Conservation (phyloP, 352 stramenopile species). For the Phytopythium vexans region DNA sequence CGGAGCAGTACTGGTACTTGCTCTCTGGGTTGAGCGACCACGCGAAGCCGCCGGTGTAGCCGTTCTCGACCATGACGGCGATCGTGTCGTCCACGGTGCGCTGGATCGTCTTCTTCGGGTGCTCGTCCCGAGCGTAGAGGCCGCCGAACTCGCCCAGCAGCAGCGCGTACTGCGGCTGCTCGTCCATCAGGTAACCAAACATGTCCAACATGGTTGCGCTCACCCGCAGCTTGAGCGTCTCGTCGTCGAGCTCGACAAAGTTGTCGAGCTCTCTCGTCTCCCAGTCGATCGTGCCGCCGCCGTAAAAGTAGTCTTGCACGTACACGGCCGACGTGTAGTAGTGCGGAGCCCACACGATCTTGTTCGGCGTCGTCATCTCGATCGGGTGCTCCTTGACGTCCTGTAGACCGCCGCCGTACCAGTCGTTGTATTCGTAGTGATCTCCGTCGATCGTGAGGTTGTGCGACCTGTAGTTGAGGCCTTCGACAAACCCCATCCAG, state of each 20-base stretch:
- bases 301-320: constrained; percentile 29
- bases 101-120: constrained; percentile 58
- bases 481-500: constrained; percentile 35
- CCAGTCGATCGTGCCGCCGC: constrained; percentile 10
- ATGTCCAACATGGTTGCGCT: constrained; percentile 31
- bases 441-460: constrained; percentile 23
- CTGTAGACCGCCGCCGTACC: constrained; percentile 37
- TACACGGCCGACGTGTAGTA: constrained; percentile 35
- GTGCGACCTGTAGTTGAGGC: constrained; percentile 24
- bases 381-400: constrained; percentile 13
- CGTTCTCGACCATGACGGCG: constrained; percentile 42
- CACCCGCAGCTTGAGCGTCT: constrained; percentile 12
- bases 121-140: constrained; percentile 47
- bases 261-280: constrained; percentile 6
- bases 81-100: constrained; percentile 60
- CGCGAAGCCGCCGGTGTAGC: constrained; percentile 60
- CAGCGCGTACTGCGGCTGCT: constrained; percentile 39
- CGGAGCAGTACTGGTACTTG: constrained; percentile 62
- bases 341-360: constrained; percentile 35
- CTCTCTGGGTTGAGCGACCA: constrained; percentile 76
- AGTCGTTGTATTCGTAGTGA: constrained; percentile 26
- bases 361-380: constrained; percentile 9
- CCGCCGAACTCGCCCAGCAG: constrained; percentile 70
- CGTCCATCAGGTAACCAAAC: constrained; percentile 43
- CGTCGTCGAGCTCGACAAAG: constrained; percentile 30